A percentile compares a stretch with the other conserved stretches of the same genome.
Evolutionary conservation across 805 yeast genomes (phyloP).

Genomic region (Metschnikowia shivogae): DNA sequence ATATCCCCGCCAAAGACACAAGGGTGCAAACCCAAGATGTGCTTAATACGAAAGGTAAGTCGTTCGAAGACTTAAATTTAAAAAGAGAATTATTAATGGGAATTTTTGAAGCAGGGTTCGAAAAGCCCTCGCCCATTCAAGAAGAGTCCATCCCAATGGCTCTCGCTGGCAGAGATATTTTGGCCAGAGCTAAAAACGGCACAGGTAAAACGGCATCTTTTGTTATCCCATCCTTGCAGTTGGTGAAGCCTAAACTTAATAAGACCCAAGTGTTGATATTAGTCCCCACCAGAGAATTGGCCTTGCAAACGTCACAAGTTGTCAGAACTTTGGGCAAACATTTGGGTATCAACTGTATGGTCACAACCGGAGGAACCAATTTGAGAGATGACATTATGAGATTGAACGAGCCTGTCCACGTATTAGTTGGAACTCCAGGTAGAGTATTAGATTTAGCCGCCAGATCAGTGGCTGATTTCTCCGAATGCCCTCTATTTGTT

Average conservation of each 20-base stretch:
- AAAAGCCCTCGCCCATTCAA: conserved; percentile 96
- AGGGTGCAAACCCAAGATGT: conserved; percentile 98
- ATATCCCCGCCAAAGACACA: conserved; percentile 79
- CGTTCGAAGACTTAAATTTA: conserved; percentile 87
- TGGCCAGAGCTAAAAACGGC: conserved; percentile 98
- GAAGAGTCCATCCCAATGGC: conserved; percentile 97
- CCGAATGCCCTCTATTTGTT: conserved; percentile 80
- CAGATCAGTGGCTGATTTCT: conserved; percentile 80
- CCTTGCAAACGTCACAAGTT: conserved; percentile 95
- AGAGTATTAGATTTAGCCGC: conserved; percentile 92
- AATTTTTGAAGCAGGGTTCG: conserved; percentile 97
- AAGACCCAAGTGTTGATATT: conserved; percentile 88
- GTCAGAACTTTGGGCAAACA: conserved; percentile 95
- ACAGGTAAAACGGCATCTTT: conserved; percentile 99
- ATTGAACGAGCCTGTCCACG: conserved; percentile 88
- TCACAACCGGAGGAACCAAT: conserved; percentile 96
- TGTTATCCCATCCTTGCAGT: conserved; percentile 88
- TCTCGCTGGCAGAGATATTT: conserved; percentile 87
- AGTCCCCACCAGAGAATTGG: conserved; percentile 97
- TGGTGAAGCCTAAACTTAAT: conserved; percentile 75
- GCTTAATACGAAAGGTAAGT: conserved; percentile 79
- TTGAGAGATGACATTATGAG: conserved; percentile 92
- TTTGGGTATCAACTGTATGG: conserved; percentile 90
- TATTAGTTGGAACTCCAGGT: conserved; percentile 96
- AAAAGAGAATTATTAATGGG: conserved; percentile 97